Base-by-base conservation (phyloP, 1,284 basidiomycete species). In the Ceratobasidium papillatum region DNA sequence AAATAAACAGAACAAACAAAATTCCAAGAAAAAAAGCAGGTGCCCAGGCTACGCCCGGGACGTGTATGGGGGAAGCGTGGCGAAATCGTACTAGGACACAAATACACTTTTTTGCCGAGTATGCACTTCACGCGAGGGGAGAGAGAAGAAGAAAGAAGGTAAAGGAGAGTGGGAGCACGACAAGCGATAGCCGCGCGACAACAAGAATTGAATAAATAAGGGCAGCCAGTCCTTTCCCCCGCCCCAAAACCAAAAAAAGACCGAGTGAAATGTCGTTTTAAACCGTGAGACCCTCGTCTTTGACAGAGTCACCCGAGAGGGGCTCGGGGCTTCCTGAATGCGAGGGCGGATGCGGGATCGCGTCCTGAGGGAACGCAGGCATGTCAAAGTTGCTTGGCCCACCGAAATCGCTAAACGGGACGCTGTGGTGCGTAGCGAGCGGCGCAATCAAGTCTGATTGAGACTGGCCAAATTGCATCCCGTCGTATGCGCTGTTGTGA, bases 61-160 rank as follows among this genome's bases (percentile, higher is more conserved):
- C 61, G 43, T 17, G 7, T 45, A 11, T 36, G 58, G 59, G 3
- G 38, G 45, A 19, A 38, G 69, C 30, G 38, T 58, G 59, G 59
- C 38, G 62, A 41, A 62, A 7, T 41, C n/a, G 74, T 72, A 75
- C 34, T 52, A 74, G 65, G 56, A 54, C 65, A 68, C 36, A 58
- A 72, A 72, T 59, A 54, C 68, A 72, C 51, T 30, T 59, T n/a
- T 41, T 47, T 47, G 41, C 36, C 47, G 27, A 52, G 68, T 76
- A 75, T 41, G 88, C 87, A 81, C 80, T 88, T 88, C 77, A 87
- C 85, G 43, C 80, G 68, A 41, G 22, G 36, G 1, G 49, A 43
- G 54, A 59, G 36, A 71, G 27, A 25, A 12, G 49, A 56, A 38
- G 45, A 27, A 27, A 38, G 51, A 54, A 41, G n/a, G n/a, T 12